Conservation (phyloP, 345 rosid species). For the Pseudoturritis turrita region DNA sequence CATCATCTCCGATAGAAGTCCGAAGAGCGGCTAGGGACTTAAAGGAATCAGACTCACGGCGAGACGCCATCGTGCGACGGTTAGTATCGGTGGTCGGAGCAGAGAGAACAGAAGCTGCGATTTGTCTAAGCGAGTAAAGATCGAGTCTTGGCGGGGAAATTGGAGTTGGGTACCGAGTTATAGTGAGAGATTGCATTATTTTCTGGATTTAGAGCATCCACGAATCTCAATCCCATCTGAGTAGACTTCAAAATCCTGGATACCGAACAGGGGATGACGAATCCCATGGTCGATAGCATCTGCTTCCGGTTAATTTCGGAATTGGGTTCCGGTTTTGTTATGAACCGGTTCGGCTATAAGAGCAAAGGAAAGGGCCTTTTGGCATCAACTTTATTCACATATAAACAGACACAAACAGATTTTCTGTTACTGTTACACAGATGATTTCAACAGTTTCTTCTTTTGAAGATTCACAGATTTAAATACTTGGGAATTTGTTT, state of each 20-base stretch:
- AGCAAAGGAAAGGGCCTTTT: not conserved
- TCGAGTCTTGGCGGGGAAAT: constrained; percentile 32
- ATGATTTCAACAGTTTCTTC: constrained; percentile 1
- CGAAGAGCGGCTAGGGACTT: constrained; percentile 39
- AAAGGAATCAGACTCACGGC: constrained; percentile 36
- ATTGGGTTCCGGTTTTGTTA: not conserved
- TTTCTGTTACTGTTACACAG: not conserved
- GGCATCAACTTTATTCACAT: not conserved
- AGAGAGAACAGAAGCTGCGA: not conserved
- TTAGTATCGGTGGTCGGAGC: not conserved
- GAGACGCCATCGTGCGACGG: constrained; percentile 51
- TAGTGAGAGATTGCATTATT: constrained; percentile 22
- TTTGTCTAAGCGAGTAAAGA: constrained; percentile 7
- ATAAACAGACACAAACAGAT: constrained; percentile 1
- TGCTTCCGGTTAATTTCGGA: not conserved
- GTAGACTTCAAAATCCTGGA: not conserved
- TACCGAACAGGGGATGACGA: not conserved
- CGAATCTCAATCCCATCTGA: constrained; percentile 9
- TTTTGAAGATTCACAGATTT: not conserved
- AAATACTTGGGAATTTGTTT: not conserved
- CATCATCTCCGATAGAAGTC: constrained; percentile 5
- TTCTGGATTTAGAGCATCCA: not conserved
- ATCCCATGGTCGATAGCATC: not conserved
- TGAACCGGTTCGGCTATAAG: not conserved
- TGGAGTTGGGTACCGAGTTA: constrained; percentile 22